Percentiles rank a stretch among this genome's conserved stretches.
These are phyloP conservation scores for Venturia carpophila DNA, from an alignment of 2,329 filamentous ascomycete species.

Conservation along the genomic window DNA sequence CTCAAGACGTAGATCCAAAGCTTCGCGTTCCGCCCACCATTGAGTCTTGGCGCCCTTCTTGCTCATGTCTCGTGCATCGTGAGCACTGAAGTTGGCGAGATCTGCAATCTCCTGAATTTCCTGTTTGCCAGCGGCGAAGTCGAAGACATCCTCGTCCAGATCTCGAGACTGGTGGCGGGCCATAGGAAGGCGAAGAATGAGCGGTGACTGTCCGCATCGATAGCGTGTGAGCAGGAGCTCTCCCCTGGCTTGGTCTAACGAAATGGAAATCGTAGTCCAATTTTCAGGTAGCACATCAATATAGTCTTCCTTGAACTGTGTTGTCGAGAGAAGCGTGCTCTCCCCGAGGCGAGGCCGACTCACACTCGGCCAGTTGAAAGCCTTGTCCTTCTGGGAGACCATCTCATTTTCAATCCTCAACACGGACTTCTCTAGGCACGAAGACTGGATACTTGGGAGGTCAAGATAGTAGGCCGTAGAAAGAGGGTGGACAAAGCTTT, in stretches of 20 bases:
- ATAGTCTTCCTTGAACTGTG: slow-evolving; percentile 66
- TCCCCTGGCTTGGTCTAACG: slow-evolving; percentile 69
- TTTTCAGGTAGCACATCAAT: slow-evolving; percentile 73
- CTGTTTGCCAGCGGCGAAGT: slow-evolving; percentile 68
- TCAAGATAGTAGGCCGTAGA: slow-evolving; percentile 46
- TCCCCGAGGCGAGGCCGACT: slow-evolving; percentile 17
- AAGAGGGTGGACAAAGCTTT: slow-evolving; percentile 32
- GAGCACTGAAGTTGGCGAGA: slow-evolving; percentile 75
- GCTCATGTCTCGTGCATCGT: slow-evolving; percentile 62
- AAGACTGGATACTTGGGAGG: slow-evolving; percentile 60
- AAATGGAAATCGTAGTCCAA: slow-evolving; percentile 83
- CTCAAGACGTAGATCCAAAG: slow-evolving; percentile 67
- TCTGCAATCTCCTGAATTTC: slow-evolving; percentile 79
- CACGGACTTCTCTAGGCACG: slow-evolving; percentile 56
- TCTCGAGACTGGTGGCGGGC: slow-evolving; percentile 75
- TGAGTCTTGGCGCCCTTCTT: slow-evolving; percentile 66
- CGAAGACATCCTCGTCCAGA: slow-evolving; percentile 71
- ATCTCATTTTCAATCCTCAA: slow-evolving; percentile 41
- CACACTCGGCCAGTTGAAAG: slow-evolving; percentile 34
- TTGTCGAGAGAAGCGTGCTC: slow-evolving; percentile 24
- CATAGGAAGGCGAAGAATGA: slow-evolving; percentile 79
- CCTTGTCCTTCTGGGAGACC: slow-evolving; percentile 29
- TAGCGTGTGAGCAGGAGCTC: slow-evolving; percentile 89
- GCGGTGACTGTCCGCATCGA: slow-evolving; percentile 65
- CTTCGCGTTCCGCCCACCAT: slow-evolving; percentile 86